phyloP scores from a whole-genome alignment of 1,139 yeast genomes.

The Geotrichum klebahnii region DNA sequence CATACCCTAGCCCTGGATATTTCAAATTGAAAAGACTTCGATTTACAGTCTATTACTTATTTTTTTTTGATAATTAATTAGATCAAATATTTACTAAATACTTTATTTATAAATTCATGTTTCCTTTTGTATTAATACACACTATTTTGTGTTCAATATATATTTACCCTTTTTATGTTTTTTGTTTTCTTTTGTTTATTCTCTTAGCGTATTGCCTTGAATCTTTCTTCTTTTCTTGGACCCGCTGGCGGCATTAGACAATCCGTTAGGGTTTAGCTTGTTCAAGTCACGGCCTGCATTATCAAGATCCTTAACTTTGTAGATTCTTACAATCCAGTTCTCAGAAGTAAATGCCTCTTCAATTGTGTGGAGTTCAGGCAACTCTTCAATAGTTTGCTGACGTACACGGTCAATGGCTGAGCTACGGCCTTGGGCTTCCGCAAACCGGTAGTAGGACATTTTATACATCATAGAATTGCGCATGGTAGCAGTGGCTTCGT shows the following conservation, averaged over 20 bases:
- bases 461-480: conserved; percentile 88
- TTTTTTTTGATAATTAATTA: too few species aligned
- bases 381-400: conserved; percentile 61
- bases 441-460: conserved; percentile 85
- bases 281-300: conserved; percentile 68
- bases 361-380: conserved; percentile 59
- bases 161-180: too few species aligned
- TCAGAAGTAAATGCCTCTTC: conserved; percentile 95
- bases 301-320: conserved; percentile 87
- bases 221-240: conserved; percentile 14
- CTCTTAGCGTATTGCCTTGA: conserved; percentile 17
- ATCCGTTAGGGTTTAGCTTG: conserved; percentile 18
- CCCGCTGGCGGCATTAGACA: conserved; percentile 10
- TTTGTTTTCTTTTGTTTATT: conserved; percentile 12
- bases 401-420: conserved; percentile 82
- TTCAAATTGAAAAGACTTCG: too few species aligned
- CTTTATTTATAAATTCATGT: too few species aligned
- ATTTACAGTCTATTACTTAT: too few species aligned
- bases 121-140: too few species aligned
- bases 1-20: too few species aligned
- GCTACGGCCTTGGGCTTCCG: conserved; percentile 63
- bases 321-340: conserved; percentile 94
- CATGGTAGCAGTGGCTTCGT: conserved; percentile 78
- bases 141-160: too few species aligned
- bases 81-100: too few species aligned